Evolutionary conservation across 495 filamentous ascomycete species (phyloP).

Genomic region (Pseudomonodictys pantanalensis): DNA sequence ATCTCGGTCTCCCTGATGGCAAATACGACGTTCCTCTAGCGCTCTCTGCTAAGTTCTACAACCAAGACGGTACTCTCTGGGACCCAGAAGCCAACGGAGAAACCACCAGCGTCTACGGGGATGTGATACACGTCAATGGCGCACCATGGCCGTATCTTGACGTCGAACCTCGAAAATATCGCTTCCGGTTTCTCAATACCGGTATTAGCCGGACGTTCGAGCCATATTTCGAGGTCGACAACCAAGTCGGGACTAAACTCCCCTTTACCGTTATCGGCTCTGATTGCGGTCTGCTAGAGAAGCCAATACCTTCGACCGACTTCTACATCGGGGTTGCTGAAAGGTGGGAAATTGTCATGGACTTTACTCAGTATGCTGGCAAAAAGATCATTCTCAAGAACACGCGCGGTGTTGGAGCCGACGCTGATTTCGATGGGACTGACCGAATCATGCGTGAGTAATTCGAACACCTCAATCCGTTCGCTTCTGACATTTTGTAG

Average conservation of each 20-base stretch:
- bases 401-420: constrained; percentile 40
- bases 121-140: constrained; percentile 54
- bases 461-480: constrained; percentile 41
- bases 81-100: constrained; percentile 38
- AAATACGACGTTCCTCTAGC: constrained; percentile 51
- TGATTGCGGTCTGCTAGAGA: constrained; percentile 47
- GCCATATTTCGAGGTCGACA: background rate
- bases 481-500: constrained; percentile 16
- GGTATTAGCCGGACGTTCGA: background rate
- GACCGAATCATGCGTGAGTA: constrained; percentile 52
- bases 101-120: constrained; percentile 48
- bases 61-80: constrained; percentile 45
- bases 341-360: constrained; percentile 53
- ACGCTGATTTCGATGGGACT: constrained; percentile 46
- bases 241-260: constrained; percentile 24
- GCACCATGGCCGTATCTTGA: constrained; percentile 41
- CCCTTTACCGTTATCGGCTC: constrained; percentile 54
- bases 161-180: constrained; percentile 56
- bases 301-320: constrained; percentile 35
- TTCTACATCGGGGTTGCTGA: constrained; percentile 51
- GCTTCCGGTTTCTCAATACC: constrained; percentile 34
- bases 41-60: constrained; percentile 49
- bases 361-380: constrained; percentile 49
- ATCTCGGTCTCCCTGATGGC: constrained; percentile 47
- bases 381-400: constrained; percentile 50